Conservation (phyloP, 83 land plant genomes). For the Larix sibirica region DNA sequence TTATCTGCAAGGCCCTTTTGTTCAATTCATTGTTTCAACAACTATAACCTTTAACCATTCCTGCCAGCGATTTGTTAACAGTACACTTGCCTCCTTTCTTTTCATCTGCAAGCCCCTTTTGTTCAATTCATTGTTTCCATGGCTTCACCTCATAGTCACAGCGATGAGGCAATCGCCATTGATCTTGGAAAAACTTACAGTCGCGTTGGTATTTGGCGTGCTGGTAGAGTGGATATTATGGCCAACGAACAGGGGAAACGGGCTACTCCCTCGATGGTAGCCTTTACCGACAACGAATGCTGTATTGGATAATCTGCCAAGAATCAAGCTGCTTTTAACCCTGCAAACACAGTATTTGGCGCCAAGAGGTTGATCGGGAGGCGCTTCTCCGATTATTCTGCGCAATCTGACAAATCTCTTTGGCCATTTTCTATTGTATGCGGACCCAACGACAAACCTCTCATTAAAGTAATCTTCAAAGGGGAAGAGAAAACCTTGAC, state of each 20-base stretch:
- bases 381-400: constrained; percentile 29
- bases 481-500: constrained; percentile 36
- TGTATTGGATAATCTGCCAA: constrained; percentile 13
- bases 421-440: constrained; percentile 33
- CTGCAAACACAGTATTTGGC: constrained; percentile 33
- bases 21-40: no score
- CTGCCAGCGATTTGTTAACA: no score
- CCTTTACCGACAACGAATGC: constrained; percentile 12
- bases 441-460: constrained; percentile 26
- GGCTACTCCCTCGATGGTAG: constrained; percentile 30
- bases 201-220: constrained; percentile 32
- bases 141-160: no score
- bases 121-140: no score
- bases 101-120: no score
- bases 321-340: constrained; percentile 21
- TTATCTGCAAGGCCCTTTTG: no score
- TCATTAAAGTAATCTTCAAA: constrained; percentile 30
- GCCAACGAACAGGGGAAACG: constrained; percentile 34
- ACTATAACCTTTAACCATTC: no score
- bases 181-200: constrained; percentile 33
- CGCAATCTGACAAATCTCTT: constrained; percentile 27
- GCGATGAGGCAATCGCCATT: constrained; percentile 16
- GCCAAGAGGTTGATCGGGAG: constrained; percentile 37
- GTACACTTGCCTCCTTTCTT: no score
- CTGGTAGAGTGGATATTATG: constrained; percentile 22